Base-by-base conservation (phyloP, 2,329 filamentous ascomycete species). In the Grosmannia huntii region DNA sequence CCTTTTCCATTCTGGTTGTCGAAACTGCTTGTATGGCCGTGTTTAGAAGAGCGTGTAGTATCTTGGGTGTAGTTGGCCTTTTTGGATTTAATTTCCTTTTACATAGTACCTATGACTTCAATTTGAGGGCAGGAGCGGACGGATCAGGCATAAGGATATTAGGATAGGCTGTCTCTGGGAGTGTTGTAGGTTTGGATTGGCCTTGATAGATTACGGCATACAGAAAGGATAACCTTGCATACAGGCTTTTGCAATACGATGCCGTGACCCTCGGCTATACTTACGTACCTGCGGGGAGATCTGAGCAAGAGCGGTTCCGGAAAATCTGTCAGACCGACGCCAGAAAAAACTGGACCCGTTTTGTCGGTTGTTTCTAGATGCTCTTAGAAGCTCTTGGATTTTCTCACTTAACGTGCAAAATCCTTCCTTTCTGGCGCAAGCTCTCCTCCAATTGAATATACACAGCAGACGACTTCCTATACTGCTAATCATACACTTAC, bases 311-410 rank as follows among this genome's bases (percentile, higher is more conserved):
- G 27, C 56, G 56, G 61, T 49, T 48, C 61, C 64, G 65, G 63
- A 64, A 63, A 65, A 64, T 60, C 54, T 58, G 44, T 53, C 38
- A 27, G n/a, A 48, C 64, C 64, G 64, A 60, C 56, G 53, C 58
- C 57, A 60, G 57, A 63, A 66, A 67, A 67, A 65, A 59, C 60
- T 62, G 59, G 61, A 57, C 25, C 55, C 36, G 7, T 31, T 31
- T 51, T n/a, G 31, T n/a, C 33, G 21, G 50, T 48, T 46, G 64
- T 63, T 68, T 69, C 67, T 69, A 69, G 68, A 69, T 67, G 67
- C 55, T 64, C 62, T 66, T 68, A 31, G 68, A 69, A 69, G 67
- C 66, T 69, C 65, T 61, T 63, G 58, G 60, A 63, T 60, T 60
- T 64, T 61, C 28, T 38, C 56, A 52, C 44, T 60, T 55, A 59